These are phyloP conservation scores for Polytrichum commune DNA, from an alignment of 225 moss, liverwort and hornwort genomes.

Conservation along the genomic window DNA sequence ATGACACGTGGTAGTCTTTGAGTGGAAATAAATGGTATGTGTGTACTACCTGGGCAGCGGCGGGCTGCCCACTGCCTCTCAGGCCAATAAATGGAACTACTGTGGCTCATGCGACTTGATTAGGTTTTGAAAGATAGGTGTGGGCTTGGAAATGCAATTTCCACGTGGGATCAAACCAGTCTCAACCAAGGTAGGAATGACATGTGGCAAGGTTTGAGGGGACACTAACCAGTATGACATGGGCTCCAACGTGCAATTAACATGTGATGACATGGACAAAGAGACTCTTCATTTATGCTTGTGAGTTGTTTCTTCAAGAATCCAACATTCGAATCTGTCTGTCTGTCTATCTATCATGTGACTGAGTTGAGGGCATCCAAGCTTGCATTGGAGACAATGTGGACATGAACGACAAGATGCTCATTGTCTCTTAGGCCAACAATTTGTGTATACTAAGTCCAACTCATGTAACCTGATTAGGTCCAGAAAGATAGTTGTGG, in stretches of 20 bases:
- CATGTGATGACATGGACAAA: slow-evolving; percentile 6
- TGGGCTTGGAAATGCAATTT: too few species aligned
- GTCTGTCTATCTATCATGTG: too few species aligned
- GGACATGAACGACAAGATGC: too few species aligned
- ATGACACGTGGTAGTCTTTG: background rate
- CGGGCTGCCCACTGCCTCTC: background rate
- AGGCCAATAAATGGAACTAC: slow-evolving; percentile 10
- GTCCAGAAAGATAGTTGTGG: too few species aligned
- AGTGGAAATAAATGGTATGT: too few species aligned
- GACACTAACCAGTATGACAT: slow-evolving; percentile 8
- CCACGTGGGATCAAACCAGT: too few species aligned
- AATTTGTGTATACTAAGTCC: background rate
- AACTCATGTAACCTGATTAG: too few species aligned
- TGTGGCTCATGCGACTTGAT: background rate
- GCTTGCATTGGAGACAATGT: background rate
- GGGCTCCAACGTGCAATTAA: slow-evolving; percentile 1
- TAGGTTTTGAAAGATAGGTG: background rate
- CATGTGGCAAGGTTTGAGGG: too few species aligned
- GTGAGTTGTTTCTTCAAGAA: background rate
- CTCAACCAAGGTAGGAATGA: too few species aligned
- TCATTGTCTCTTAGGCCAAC: too few species aligned
- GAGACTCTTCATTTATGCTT: too few species aligned
- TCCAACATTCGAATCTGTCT: background rate
- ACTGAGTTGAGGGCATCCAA: background rate
- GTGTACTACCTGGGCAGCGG: background rate